A percentile compares a stretch with the other conserved stretches of the same genome.
Evolutionary conservation across 1,284 basidiomycete species (phyloP).

Genomic region (Fomitopsis palustris): DNA sequence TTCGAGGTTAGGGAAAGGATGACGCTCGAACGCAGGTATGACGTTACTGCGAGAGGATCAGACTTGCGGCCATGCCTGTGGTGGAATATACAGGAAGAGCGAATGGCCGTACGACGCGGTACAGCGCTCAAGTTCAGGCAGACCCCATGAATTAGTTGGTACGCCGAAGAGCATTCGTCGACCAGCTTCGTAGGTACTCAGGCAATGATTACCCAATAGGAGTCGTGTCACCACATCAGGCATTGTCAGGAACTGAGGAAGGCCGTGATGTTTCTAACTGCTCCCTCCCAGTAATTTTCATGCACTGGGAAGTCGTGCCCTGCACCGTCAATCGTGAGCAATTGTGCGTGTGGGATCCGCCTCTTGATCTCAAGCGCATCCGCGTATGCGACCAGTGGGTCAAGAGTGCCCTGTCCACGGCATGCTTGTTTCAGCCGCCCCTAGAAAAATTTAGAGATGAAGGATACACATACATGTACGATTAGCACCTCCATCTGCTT

Average conservation of each 20-base stretch:
- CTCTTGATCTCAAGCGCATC: constrained; percentile 51
- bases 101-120: too few species aligned
- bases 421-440: constrained; percentile 1
- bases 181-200: too few species aligned
- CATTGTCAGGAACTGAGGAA: constrained; percentile 29
- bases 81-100: too few species aligned
- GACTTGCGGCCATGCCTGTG: too few species aligned
- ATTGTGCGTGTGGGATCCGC: constrained; percentile 48
- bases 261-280: constrained; percentile 33
- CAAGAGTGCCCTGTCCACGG: constrained; percentile 50
- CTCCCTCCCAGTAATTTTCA: constrained; percentile 48
- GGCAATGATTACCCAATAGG: not conserved
- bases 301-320: constrained; percentile 43
- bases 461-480: constrained; percentile 50
- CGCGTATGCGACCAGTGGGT: constrained; percentile 56
- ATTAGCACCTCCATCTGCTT: constrained; percentile 40
- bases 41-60: too few species aligned
- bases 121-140: too few species aligned
- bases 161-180: too few species aligned
- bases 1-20: too few species aligned
- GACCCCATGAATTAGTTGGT: too few species aligned
- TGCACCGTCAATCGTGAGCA: constrained; percentile 56
- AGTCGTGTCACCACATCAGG: not conserved
- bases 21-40: too few species aligned
- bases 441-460: not conserved